Base-by-base conservation (phyloP, 2,329 filamentous ascomycete genomes). In the Fusarium odoratissimum region DNA sequence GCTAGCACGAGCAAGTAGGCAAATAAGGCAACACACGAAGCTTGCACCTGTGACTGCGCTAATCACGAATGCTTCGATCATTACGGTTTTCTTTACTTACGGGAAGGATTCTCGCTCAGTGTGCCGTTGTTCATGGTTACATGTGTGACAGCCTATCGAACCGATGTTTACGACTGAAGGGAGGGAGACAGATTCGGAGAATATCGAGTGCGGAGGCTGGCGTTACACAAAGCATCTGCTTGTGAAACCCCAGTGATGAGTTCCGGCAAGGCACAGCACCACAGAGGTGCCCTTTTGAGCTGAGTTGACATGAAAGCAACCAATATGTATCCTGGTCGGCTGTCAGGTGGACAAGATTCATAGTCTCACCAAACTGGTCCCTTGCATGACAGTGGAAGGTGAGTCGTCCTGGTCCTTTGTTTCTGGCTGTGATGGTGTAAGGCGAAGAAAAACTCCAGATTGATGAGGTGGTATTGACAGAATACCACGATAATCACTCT, bases 301-400 rank as follows among this genome's bases (percentile, higher is more conserved):
- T 41, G 66, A 33, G 28, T 56, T 63, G 44, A 52, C 54, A 51
- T 41, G 54, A 64, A 38, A 51, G 46, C n/a, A 56, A 46, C 67
- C 62, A 71, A 68, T 68, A 54, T 55, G n/a, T 48, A 71, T 67
- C 58, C 70, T 40, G 40, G 60, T 71, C 48, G 23, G 23, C 57
- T 33, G 56, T 71, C 70, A 73, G 44, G 61, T 64, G 61, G 49
- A 33, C 51, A 52, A 55, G 57, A 66, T 64, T 54, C 54, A 48
- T 55, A 40, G 62, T 74, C 69, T 67, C 58, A 73, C 66, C 60
- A 65, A 54, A 46, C 62, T 74, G 63, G 74, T 76, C 61, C 74
- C 74, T 76, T 76, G 64, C 67, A 76, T 67, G 69, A 35, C 30
- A 37, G 44, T 48, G 65, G 64, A 30, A 69, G 40, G n/a, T 58